A percentile compares a stretch with the other conserved stretches of the same genome.
These are phyloP conservation scores for Suaeda aralocaspica DNA, from an alignment of 148 eudicot species.

Conservation along the genomic window DNA sequence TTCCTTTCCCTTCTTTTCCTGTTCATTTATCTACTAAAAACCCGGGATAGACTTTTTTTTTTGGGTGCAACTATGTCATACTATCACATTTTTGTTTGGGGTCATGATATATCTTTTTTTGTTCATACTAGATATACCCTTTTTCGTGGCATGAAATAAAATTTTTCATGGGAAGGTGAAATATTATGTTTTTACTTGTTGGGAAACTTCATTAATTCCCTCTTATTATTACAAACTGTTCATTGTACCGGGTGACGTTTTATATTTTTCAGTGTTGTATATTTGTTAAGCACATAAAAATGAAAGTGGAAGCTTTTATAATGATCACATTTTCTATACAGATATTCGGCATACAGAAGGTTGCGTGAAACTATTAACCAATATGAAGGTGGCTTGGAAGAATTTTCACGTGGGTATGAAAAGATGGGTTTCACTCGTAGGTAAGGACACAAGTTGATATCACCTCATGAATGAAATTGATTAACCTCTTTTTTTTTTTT, in stretches of 20 bases:
- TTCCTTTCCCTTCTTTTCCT: too few species aligned
- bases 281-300: not conserved
- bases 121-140: not conserved
- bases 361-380: constrained; percentile 82
- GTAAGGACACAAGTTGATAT: constrained; percentile 29
- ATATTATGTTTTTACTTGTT: not conserved
- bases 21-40: too few species aligned
- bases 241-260: not conserved
- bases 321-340: constrained; percentile 23
- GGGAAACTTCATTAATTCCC: not conserved
- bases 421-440: constrained; percentile 82
- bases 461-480: too few species aligned
- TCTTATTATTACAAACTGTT: not conserved
- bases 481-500: too few species aligned
- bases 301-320: not conserved
- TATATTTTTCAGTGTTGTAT: not conserved
- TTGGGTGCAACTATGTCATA: not conserved
- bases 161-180: not conserved
- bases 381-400: constrained; percentile 85
- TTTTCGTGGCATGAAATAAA: not conserved
- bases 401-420: constrained; percentile 91
- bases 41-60: too few species aligned
- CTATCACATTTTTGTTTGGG: not conserved
- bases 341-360: constrained; percentile 62
- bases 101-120: not conserved